Evolutionary conservation across 257 asterid genomes (phyloP).

Genomic region (Penstemon eatonii): DNA sequence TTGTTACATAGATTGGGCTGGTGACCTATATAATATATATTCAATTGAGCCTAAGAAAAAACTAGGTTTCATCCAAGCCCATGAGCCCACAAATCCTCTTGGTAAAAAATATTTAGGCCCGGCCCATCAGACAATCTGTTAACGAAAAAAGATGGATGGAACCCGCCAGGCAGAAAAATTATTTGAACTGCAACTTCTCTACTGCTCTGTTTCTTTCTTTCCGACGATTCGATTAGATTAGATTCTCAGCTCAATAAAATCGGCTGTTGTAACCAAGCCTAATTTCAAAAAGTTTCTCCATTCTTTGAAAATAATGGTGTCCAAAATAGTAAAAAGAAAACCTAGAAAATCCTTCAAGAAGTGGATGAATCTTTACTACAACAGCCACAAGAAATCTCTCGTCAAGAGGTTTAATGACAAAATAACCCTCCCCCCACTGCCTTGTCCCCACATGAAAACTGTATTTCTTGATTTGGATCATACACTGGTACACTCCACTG

Average conservation of each 20-base stretch:
- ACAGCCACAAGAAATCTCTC: constrained; percentile 54
- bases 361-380: constrained; percentile 33
- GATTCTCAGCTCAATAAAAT: constrained; percentile 31
- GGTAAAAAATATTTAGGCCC: no score
- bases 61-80: no score
- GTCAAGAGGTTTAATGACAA: constrained; percentile 49
- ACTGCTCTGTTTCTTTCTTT: neutral
- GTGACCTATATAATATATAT: no score
- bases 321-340: constrained; percentile 65
- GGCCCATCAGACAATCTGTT: no score
- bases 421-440: constrained; percentile 47
- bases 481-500: constrained; percentile 71
- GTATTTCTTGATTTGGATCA: constrained; percentile 82
- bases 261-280: constrained; percentile 59
- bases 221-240: neutral
- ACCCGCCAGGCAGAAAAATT: no score
- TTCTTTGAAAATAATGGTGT: constrained; percentile 42
- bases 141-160: no score
- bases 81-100: no score
- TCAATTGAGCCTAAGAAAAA: no score
- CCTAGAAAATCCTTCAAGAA: constrained; percentile 67
- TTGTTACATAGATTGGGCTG: no score
- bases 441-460: constrained; percentile 43
- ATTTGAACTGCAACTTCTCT: no score
- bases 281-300: constrained; percentile 28